A percentile compares a stretch with the other conserved stretches of the same genome.
Evolutionary conservation across 768 basidiomycete genomes (phyloP).

Genomic region (Lentinula lateritia): DNA sequence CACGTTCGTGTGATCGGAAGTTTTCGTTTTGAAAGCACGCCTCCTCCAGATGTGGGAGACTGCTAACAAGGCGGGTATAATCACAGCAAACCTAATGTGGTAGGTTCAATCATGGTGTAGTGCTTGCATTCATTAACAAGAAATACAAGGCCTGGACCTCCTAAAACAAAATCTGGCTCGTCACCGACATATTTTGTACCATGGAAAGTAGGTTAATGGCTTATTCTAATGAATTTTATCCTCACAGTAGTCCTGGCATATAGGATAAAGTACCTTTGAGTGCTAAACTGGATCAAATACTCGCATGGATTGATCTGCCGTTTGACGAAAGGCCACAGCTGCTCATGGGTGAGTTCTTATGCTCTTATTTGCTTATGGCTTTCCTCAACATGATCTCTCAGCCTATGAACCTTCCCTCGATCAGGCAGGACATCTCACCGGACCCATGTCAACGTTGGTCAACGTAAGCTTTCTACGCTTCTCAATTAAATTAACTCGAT

Average conservation of each 20-base stretch:
- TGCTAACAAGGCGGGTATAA: constrained; percentile 61
- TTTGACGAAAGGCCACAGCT: constrained; percentile 64
- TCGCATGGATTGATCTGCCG: constrained; percentile 80
- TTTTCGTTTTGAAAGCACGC: not conserved
- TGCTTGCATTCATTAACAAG: not conserved
- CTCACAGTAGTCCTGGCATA: not conserved
- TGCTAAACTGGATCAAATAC: constrained; percentile 71
- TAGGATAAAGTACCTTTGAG: constrained; percentile 59
- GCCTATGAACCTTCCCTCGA: constrained; percentile 84
- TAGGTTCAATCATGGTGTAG: constrained; percentile 27
- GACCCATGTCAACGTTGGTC: constrained; percentile 63
- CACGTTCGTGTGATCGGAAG: not conserved
- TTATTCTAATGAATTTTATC: not conserved
- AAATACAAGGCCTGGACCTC: constrained; percentile 66
- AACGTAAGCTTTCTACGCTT: constrained; percentile 43
- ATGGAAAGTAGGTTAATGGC: constrained; percentile 49
- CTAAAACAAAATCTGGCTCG: constrained; percentile 56
- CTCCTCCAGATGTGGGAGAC: constrained; percentile 85
- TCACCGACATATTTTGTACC: constrained; percentile 74
- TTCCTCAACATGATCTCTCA: constrained; percentile 20
- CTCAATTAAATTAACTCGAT: not conserved
- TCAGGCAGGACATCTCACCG: constrained; percentile 74
- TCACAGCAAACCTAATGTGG: constrained; percentile 92
- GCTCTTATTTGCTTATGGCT: not conserved
- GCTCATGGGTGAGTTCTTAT: constrained; percentile 50